These are phyloP conservation scores for Bonia amplexicaulis DNA, from an alignment of 176 grass and related monocot species.

Conservation along the genomic window DNA sequence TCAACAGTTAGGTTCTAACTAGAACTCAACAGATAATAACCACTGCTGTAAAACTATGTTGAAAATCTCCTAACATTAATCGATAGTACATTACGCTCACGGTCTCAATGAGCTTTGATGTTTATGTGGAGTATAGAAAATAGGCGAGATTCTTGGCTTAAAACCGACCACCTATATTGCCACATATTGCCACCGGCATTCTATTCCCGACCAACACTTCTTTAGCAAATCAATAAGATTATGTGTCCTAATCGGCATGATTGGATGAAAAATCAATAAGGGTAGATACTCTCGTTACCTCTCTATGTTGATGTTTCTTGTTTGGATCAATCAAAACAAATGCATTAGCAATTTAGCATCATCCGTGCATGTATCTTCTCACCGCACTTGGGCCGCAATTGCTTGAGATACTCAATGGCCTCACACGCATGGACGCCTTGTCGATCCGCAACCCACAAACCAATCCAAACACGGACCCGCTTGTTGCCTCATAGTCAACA, in stretches of 20 bases:
- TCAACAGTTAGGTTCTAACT: background rate
- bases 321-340: background rate
- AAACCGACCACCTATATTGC: background rate
- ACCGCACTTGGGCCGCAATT: conserved; percentile 95
- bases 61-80: background rate
- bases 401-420: conserved; percentile 95
- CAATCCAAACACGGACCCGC: background rate
- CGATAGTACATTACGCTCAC: background rate
- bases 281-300: background rate
- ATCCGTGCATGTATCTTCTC: conserved; percentile 4
- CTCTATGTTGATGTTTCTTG: background rate
- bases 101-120: background rate
- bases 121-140: background rate
- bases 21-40: background rate
- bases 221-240: background rate
- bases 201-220: background rate
- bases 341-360: background rate
- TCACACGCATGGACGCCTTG: conserved; percentile 97
- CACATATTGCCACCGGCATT: background rate
- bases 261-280: background rate
- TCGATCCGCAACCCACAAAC: conserved; percentile 53
- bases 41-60: background rate
- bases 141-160: conserved; percentile 4
- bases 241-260: background rate
- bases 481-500: too few relatives aligned